Evolutionary conservation across 75 land plant genomes (phyloP).

Genomic region (Ceratopteris richardii): DNA sequence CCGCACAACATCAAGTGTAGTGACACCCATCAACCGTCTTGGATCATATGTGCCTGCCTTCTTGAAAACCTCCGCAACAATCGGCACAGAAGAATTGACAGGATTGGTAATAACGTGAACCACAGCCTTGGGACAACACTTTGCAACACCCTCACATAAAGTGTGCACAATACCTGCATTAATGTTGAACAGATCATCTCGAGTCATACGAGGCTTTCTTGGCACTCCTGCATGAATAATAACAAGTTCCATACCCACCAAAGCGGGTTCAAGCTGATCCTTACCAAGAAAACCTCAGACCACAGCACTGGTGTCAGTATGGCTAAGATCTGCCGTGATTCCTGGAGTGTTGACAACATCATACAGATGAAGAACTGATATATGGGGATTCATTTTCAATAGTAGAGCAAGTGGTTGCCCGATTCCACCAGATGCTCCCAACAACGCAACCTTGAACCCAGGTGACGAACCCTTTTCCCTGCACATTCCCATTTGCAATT

Average conservation of each 20-base stretch:
- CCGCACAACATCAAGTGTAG: too few species aligned
- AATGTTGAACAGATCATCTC: too few species aligned
- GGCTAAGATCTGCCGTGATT: slow-evolving; percentile 89
- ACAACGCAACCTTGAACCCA: slow-evolving; percentile 52
- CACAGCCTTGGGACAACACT: too few species aligned
- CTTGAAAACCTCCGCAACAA: slow-evolving; percentile 97
- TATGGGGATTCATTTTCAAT: slow-evolving; percentile 86
- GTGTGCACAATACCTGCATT: too few species aligned
- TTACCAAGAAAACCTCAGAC: slow-evolving; percentile 88
- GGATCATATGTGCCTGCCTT: too few species aligned
- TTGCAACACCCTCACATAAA: too few species aligned
- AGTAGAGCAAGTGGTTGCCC: slow-evolving; percentile 77
- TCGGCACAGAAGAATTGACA: slow-evolving; percentile 94
- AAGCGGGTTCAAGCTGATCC: slow-evolving; percentile 60
- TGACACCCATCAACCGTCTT: too few species aligned
- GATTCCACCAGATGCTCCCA: too few species aligned
- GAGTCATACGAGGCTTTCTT: slow-evolving; percentile 87
- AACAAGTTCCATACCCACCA: slow-evolving; percentile 90
- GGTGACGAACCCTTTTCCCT: slow-evolving; percentile 12
- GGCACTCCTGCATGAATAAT: slow-evolving; percentile 97
- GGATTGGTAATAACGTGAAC: slow-evolving; percentile 98
- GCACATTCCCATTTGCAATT: slow-evolving; percentile 4
- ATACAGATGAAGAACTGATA: slow-evolving; percentile 82
- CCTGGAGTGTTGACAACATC: slow-evolving; percentile 87
- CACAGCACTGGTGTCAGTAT: slow-evolving; percentile 95